phyloP scores from a whole-genome alignment of 2,329 filamentous ascomycete genomes.

The Fusarium decemcellulare region DNA sequence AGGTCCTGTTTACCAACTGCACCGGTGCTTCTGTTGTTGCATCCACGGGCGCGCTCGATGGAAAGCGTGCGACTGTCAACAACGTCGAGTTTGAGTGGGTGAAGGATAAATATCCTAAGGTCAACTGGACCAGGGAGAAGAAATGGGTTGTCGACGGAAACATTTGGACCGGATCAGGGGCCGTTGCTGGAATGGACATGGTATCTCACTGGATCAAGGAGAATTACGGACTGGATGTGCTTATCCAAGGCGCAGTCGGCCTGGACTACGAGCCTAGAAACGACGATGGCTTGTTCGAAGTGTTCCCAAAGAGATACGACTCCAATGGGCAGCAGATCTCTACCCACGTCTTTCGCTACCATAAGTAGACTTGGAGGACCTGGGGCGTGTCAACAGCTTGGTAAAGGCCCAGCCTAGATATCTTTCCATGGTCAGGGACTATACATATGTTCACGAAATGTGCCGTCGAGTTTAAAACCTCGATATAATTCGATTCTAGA shows the following conservation, averaged over 20 bases:
- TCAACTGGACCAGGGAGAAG: constrained; percentile 58
- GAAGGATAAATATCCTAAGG: constrained; percentile 53
- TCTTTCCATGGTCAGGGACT: too few species aligned
- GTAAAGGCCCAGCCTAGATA: too few species aligned
- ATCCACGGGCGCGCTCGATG: background rate
- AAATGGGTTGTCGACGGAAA: constrained; percentile 61
- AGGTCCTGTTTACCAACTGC: background rate
- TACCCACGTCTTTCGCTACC: background rate
- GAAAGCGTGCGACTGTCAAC: background rate
- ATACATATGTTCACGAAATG: too few species aligned
- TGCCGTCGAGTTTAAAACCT: too few species aligned
- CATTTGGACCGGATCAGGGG: constrained; percentile 61
- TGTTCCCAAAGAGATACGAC: constrained; percentile 12
- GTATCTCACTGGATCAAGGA: constrained; percentile 5
- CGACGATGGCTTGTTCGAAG: constrained; percentile 44
- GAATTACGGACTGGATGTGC: constrained; percentile 32
- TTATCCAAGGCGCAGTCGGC: constrained; percentile 29
- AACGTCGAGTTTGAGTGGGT: constrained; percentile 36
- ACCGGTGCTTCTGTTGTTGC: background rate
- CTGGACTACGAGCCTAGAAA: constrained; percentile 54
- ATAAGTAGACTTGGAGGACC: background rate
- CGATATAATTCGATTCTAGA: too few species aligned
- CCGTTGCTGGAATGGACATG: constrained; percentile 38
- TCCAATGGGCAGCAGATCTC: background rate
- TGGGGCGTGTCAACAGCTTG: too few species aligned